Base-by-base conservation (phyloP, 257 asterid genomes). In the Mitragyna speciosa region DNA sequence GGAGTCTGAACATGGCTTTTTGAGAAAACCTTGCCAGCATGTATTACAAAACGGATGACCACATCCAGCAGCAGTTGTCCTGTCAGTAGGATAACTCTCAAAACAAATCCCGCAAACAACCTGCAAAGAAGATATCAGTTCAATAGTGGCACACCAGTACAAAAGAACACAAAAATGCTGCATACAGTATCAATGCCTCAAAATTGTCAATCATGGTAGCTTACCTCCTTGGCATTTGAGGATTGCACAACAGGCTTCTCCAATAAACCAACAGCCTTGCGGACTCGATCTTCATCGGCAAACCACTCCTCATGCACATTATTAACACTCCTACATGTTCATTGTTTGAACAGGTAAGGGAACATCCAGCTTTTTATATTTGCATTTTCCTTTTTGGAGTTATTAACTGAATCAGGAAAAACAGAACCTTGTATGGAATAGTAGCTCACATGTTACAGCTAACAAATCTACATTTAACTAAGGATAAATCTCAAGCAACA, bases 251-350 rank as follows among this genome's bases (percentile, higher is more conserved):
- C 77, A 30, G 91, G 91, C 68, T 86, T 88, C 81, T 94, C 97
- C 87, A 94, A 81, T 76, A 94, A 80, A 30, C 98, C 98, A 77
- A 89, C 97, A 85, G 94, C 89, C 85, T 83, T 87, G 65, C 97
- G 96, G 52, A 93, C 97, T 63, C 86, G 84, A 80, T 92, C 97
- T 85, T 94, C 98, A 45, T 91, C 91, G 31, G 95, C 91, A 85
- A 94, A 94, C 98, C 98, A 94, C 84, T 85, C 92, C 77, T 94
- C 98, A 36, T 94, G 97, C 77, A 94, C 98, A 78, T 90, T 85
- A 86, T 85, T 94, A 82, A 90, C 97, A 84, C 90, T 91, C 98
- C 98, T 94, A 79, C 71, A 82, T 72, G 59, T 83, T 72, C 70
- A 81, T 81, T 52, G 70, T 64, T 20, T 39, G 26, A 63, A 47